Conservation (phyloP, 2,329 filamentous ascomycete genomes). For the Fusarium sarcochroum region DNA sequence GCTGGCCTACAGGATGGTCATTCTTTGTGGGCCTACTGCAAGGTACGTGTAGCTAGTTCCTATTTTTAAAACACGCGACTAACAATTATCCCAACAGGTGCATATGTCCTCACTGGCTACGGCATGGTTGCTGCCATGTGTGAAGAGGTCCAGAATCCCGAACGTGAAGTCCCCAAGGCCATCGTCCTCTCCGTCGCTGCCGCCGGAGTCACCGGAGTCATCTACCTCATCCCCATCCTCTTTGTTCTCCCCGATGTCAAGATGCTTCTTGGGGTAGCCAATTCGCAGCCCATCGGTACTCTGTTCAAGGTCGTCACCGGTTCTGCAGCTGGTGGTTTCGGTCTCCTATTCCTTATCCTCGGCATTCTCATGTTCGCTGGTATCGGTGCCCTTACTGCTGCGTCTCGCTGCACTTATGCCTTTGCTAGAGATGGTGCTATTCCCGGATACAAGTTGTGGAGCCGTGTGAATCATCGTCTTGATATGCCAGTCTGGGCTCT, state of each 20-base stretch:
- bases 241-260: slow-evolving; percentile 80
- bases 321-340: slow-evolving; percentile 80
- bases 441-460: slow-evolving; percentile 77
- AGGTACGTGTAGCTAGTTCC: slow-evolving; percentile 54
- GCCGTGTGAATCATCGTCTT: slow-evolving; percentile 73
- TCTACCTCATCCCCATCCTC: slow-evolving; percentile 79
- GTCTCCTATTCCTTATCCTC: slow-evolving; percentile 80
- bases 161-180: slow-evolving; percentile 74
- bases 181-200: slow-evolving; percentile 77
- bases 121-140: slow-evolving; percentile 69
- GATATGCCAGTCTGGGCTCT: slow-evolving; percentile 80
- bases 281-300: slow-evolving; percentile 81
- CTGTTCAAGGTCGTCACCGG: slow-evolving; percentile 84
- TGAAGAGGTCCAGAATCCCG: slow-evolving; percentile 72
- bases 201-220: slow-evolving; percentile 72
- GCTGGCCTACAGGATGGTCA: slow-evolving; percentile 76
- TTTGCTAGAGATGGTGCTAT: slow-evolving; percentile 83
- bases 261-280: slow-evolving; percentile 74
- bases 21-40: slow-evolving; percentile 70
- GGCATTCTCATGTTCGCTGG: slow-evolving; percentile 84
- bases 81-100: slow-evolving; percentile 46
- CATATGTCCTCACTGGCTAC: slow-evolving; percentile 62
- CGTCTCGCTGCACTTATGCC: slow-evolving; percentile 81
- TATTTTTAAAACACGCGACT: background rate
- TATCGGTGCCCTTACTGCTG: slow-evolving; percentile 80